Conservation (phyloP, 129 eudicot genomes). For the Logfia minima region DNA sequence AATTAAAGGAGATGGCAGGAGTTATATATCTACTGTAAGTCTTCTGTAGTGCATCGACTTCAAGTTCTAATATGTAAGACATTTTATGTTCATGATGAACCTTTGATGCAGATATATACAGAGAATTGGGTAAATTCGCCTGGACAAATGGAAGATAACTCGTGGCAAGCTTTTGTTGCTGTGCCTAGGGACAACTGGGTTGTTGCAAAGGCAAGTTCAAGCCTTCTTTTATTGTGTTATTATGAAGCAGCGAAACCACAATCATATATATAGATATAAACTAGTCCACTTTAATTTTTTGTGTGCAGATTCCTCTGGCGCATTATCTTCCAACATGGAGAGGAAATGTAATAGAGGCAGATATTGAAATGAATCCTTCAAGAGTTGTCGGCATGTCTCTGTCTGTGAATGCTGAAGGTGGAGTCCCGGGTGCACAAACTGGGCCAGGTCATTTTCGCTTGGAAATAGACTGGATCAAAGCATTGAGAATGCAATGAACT, state of each 20-base stretch:
- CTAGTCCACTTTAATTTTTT: too few species aligned
- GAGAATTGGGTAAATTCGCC: constrained; percentile 98
- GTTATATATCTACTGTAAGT: constrained; percentile 95
- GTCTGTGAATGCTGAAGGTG: constrained; percentile 85
- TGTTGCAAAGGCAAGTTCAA: constrained; percentile 73
- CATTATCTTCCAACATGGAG: constrained; percentile 94
- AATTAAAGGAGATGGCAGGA: constrained; percentile 91
- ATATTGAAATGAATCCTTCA: constrained; percentile 83
- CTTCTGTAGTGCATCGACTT: background rate
- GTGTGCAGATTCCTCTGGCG: constrained; percentile 72
- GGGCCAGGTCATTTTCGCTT: constrained; percentile 89
- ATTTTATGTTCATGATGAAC: constrained; percentile 8
- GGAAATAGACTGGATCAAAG: constrained; percentile 93
- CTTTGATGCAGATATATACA: constrained; percentile 69
- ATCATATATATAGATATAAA: background rate
- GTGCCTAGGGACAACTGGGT: constrained; percentile 87
- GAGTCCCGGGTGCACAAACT: constrained; percentile 73
- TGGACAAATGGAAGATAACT: constrained; percentile 94
- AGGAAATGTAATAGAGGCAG: constrained; percentile 72
- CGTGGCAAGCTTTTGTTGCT: constrained; percentile 92
- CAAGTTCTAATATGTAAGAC: background rate
- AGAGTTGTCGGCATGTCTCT: constrained; percentile 87
- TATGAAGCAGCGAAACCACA: background rate
- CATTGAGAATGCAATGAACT: constrained; percentile 51
- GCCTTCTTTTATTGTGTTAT: background rate